Conservation (phyloP, 306 rosid genomes). For the Elaeagnus macrophylla region DNA sequence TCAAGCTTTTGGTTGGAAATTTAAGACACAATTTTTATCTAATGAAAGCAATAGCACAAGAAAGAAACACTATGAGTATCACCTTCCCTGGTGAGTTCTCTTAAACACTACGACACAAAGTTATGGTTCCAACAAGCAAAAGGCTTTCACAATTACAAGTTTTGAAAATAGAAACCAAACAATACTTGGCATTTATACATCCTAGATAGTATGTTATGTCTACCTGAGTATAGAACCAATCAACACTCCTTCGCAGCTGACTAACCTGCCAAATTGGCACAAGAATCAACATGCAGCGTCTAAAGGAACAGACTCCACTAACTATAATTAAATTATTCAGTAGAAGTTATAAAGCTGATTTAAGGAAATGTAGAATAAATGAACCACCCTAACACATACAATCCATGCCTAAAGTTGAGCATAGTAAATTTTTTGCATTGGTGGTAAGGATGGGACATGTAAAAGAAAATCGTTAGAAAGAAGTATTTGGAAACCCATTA, state of each 20-base stretch:
- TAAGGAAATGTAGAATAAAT: neutral
- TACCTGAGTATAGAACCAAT: slow-evolving; percentile 76
- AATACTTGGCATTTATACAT: neutral
- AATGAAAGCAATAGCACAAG: neutral
- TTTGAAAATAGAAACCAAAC: neutral
- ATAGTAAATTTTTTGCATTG: no score
- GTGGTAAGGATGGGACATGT: no score
- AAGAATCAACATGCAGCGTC: slow-evolving; percentile 10
- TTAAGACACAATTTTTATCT: no score
- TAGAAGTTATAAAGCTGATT: neutral
- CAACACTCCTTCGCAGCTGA: slow-evolving; percentile 75
- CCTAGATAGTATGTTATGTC: slow-evolving; percentile 6
- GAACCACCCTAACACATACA: neutral
- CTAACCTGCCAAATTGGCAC: slow-evolving; percentile 54
- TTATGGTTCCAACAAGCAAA: neutral
- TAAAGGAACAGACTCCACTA: neutral
- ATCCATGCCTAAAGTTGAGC: no score
- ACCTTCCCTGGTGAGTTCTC: neutral
- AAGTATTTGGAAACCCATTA: no score
- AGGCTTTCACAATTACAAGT: neutral
- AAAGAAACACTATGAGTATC: neutral
- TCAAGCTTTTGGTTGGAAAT: no score
- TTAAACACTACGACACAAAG: neutral
- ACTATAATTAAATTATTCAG: neutral
- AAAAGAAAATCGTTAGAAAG: no score